Base-by-base conservation (phyloP, 2,329 filamentous ascomycete genomes). In the Hirsutella thompsonii region DNA sequence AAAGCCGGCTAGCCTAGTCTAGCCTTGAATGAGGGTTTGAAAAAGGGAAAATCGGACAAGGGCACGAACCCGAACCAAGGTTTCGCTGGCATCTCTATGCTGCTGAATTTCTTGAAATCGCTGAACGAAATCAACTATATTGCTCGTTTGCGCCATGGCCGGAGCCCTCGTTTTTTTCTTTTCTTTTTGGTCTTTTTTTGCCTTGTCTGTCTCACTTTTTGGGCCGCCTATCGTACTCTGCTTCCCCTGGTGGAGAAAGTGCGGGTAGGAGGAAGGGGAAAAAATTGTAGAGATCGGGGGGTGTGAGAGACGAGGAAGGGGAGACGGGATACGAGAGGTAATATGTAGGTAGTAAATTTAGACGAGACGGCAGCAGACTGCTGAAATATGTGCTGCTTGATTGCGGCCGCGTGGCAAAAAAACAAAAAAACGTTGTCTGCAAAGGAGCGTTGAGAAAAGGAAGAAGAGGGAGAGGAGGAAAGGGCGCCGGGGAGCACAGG, bases 51-150 rank as follows among this genome's bases (percentile, higher is more conserved):
- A n/a, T n/a, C n/a, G n/a, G n/a, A 14, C n/a, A 5, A 20, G 19
- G n/a, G 38, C 38, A 51, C 58, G 34, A 52, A 70, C 71, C 61
- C 68, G 67, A 42, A 74, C 65, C 46, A 75, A 52, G 34, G 61
- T 53, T 42, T 71, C 62, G 35, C 55, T 64, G 13, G 51, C 56
- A 30, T 67, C 60, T 38, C 62, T 59, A 30, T 67, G 62, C 4
- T 48, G 39, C 44, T 67, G 63, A 36, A 73, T 55, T 30, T 55
- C 49, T 36, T 66, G 62, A 49, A 67, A 74, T 8, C 71, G 62
- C 37, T 63, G 55, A 45, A 70, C 52, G 48, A 75, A 72, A 37
- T 67, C 62, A 55, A 64, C 55, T 35, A 69, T 55, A 28, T 53
- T 50, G 28, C 47, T 45, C 36, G 47, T 47, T 29, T 51, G 44